phyloP scores from a whole-genome alignment of 2,329 filamentous ascomycete species.

The Zymoseptoria pseudotritici region DNA sequence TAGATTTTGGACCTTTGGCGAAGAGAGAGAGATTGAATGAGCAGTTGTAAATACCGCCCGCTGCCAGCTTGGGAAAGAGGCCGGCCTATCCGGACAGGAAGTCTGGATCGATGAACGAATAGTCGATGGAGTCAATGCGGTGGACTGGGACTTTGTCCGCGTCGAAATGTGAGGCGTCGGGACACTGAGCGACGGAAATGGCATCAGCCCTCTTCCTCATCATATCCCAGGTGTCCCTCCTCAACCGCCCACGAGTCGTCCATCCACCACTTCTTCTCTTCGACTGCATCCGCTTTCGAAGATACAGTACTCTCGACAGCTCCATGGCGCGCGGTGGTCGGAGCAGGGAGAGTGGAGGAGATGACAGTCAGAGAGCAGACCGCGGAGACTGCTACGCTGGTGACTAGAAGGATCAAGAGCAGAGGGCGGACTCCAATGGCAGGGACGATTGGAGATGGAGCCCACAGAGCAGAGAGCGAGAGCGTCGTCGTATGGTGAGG shows the following conservation, averaged over 20 bases:
- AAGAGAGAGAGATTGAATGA: no score
- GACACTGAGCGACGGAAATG: no score
- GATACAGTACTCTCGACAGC: background rate
- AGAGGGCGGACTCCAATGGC: background rate
- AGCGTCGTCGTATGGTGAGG: no score
- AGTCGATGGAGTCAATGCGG: background rate
- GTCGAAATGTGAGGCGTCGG: no score
- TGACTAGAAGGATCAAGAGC: background rate
- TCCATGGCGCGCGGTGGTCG: background rate
- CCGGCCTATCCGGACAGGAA: no score
- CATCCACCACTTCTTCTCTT: background rate
- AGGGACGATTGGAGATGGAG: background rate
- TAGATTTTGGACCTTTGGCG: no score
- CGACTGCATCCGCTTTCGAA: background rate
- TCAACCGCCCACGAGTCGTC: background rate
- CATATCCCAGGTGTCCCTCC: background rate
- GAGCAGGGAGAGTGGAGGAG: background rate
- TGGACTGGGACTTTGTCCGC: no score
- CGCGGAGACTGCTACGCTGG: background rate
- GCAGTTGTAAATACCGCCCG: no score
- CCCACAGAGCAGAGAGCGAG: no score
- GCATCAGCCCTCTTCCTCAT: background rate
- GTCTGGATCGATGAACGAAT: no score
- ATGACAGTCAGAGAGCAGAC: background rate
- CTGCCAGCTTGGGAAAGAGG: no score